Base-by-base conservation (phyloP, 805 yeast genomes). In the Lipomyces sp. region DNA sequence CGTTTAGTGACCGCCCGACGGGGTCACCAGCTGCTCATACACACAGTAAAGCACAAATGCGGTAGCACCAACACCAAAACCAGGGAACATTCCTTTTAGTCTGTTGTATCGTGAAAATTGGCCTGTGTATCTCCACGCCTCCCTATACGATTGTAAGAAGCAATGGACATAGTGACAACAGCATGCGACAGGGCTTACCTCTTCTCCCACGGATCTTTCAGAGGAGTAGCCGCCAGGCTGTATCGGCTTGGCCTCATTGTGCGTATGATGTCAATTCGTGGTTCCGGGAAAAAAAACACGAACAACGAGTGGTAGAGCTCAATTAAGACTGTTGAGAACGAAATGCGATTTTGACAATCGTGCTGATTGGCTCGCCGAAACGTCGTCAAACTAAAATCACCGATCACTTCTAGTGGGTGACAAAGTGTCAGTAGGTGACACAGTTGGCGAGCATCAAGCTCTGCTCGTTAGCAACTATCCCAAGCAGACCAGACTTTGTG, bases 101-200 rank as follows among this genome's bases (percentile, higher is more conserved):
- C 95, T 82, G 78, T 87, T 86, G 59, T 80, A 79, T 73, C 91
- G 86, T 62, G 90, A 83, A 80, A 91, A 91, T 62, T 87, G 90
- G 66, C 95, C 96, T 74, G 86, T 88, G 79, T 87, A 89, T 83
- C 96, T 87, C 97, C 97, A 90, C 57, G 96, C 95, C 77, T 90
- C 96, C 83, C 96, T 88, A 70, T 37, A 33, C 65, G 60, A 18
- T 13, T 29, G 58, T 35, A 30, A 57, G 18, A 32, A 33, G 24
- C 24, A n/a, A 0, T n/a, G n/a, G 4, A 34, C n/a, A 24, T 4
- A 57, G 3, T 4, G 54, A 45, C 39, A 13, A 7, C 34, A n/a
- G 13, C 10, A 15, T 33, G 15, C 11, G 39, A 45, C 30, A 30
- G 2, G 6, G 33, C 18, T 29, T 74, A 81, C 84, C 82, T 77